Base-by-base conservation (phyloP, 768 basidiomycete species). In the Lactarius pseudohatsudake region DNA sequence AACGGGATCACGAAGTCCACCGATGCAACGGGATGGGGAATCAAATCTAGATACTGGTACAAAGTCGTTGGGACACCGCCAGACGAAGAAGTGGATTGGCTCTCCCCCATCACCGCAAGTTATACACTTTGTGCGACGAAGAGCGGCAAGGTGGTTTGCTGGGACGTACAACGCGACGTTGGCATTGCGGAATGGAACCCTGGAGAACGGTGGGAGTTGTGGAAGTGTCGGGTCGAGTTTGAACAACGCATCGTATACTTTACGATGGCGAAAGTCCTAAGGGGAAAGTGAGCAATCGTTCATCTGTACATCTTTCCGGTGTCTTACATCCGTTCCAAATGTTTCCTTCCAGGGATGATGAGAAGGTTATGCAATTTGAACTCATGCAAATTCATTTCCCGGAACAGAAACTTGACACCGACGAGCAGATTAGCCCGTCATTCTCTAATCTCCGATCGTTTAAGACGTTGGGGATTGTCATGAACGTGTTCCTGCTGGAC, bases 221-320 rank as follows among this genome's bases (percentile, higher is more conserved):
- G 89, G 89, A 91, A 91, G 71, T 90, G 89, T 69, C 77, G 89
- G 10, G 88, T 91, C 20, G 89, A 90, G 72, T 90, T 89, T 72
- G 88, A 89, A 47, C 82, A 85, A 69, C 78, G 85, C 65, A 84
- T 85, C 0, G 88, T 90, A 41, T 91, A 84, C 75, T 89, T 91
- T 71, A 88, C 86, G 0, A 90, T 90, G 88, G 89, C 89, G 1
- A 69, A 61, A 61, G 30, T 57, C 18, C 28, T 69, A 8, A 28
- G 57, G 3, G 69, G 67, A 40, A 72, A 59, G 71, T 71, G 34
- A 45, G 64, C 68, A 60, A 41, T 45, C 40, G 11, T 41, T 32
- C 32, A 32, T 32, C 32, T 32, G 32, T 32, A 32, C 20, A 18
- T 30, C n/a, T 36, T 41, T 40, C 36, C 34, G 32, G 26, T 60